Evolutionary conservation across 2,329 filamentous ascomycete genomes (phyloP).

Genomic region (Trichoderma oligosporum): DNA sequence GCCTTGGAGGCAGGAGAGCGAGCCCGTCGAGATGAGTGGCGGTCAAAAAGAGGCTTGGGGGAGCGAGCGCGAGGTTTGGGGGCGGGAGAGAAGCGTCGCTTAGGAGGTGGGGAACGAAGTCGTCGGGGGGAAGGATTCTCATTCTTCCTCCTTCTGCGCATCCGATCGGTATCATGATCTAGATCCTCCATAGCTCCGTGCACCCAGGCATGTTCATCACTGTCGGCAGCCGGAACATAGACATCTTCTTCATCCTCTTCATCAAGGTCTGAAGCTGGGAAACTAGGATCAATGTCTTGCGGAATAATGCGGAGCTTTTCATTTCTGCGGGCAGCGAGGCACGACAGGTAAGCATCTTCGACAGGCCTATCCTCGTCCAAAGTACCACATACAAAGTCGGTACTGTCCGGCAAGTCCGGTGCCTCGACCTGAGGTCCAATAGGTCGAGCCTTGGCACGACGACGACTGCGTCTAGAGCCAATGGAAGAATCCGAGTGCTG

Average conservation of each 20-base stretch:
- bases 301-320: slow-evolving; percentile 79
- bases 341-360: slow-evolving; percentile 89
- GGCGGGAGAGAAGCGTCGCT: slow-evolving; percentile 33
- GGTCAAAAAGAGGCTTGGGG: slow-evolving; percentile 54
- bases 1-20: slow-evolving; percentile 65
- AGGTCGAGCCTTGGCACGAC: slow-evolving; percentile 29
- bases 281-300: slow-evolving; percentile 97
- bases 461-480: slow-evolving; percentile 41
- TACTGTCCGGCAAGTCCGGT: slow-evolving; percentile 90
- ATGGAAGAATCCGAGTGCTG: slow-evolving; percentile 60
- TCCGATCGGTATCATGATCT: slow-evolving; percentile 53
- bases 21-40: slow-evolving; percentile 66
- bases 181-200: slow-evolving; percentile 68
- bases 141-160: slow-evolving; percentile 49
- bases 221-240: slow-evolving; percentile 59
- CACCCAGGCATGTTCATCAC: slow-evolving; percentile 65
- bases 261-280: slow-evolving; percentile 90
- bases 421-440: slow-evolving; percentile 46
- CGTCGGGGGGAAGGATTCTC: slow-evolving; percentile 42
- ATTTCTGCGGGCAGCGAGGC: slow-evolving; percentile 73
- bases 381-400: slow-evolving; percentile 98
- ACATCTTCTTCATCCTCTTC: slow-evolving; percentile 73
- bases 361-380: slow-evolving; percentile 90
- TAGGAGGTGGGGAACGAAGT: slow-evolving; percentile 44
- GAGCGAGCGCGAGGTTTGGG: slow-evolving; percentile 49